phyloP scores from a whole-genome alignment of 1,139 yeast species.

The Tardiomyces blankii region DNA sequence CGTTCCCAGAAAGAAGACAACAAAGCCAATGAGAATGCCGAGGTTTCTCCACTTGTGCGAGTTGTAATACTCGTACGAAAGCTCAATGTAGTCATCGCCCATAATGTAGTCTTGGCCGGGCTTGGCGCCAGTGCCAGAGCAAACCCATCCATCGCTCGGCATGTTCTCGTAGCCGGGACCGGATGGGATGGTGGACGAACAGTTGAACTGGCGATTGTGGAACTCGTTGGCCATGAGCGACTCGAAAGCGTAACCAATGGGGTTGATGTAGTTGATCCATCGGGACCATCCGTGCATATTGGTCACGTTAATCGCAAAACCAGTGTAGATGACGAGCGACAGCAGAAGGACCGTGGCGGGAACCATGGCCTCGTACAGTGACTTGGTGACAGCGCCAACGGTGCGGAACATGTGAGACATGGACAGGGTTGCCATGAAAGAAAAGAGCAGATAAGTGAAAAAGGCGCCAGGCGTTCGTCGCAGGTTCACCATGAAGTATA shows the following conservation, averaged over 20 bases:
- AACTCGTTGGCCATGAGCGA: conserved; percentile 57
- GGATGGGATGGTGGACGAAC: conserved; percentile 40
- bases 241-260: conserved; percentile 60
- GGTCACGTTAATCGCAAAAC: conserved; percentile 59
- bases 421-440: conserved; percentile 42
- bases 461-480: conserved; percentile 57
- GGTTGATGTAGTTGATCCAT: conserved; percentile 69
- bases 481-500: conserved; percentile 59
- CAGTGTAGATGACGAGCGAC: conserved; percentile 64
- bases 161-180: conserved; percentile 36
- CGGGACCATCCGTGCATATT: conserved; percentile 68
- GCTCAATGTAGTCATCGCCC: conserved; percentile 47
- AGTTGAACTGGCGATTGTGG: conserved; percentile 32
- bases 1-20: conserved; percentile 41
- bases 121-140: conserved; percentile 52
- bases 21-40: conserved; percentile 55
- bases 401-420: conserved; percentile 69
- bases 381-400: conserved; percentile 47
- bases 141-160: conserved; percentile 35
- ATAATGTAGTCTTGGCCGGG: conserved; percentile 44
- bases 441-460: conserved; percentile 52
- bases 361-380: conserved; percentile 59
- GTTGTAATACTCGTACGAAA: conserved; percentile 38
- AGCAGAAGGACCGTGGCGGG: conserved; percentile 53
- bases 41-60: conserved; percentile 75